Conservation (phyloP, 2,329 filamentous ascomycete species). For the Trichoderma simmonsii region DNA sequence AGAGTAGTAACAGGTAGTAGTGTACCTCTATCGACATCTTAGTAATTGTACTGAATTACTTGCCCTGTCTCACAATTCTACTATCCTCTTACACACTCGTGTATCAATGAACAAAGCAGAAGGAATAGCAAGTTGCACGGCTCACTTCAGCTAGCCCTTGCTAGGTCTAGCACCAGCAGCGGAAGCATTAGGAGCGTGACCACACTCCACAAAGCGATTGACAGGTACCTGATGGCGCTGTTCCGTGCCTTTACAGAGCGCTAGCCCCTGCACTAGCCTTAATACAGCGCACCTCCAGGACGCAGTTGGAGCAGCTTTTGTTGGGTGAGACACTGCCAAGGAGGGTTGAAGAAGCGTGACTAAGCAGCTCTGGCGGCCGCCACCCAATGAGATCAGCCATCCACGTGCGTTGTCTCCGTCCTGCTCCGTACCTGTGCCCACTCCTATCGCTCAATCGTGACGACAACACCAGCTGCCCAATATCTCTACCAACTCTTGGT, state of each 20-base stretch:
- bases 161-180: not conserved
- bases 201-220: not conserved
- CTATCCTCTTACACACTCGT: not conserved
- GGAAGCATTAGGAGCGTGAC: not conserved
- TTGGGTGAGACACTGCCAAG: not conserved
- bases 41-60: not conserved
- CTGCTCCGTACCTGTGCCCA: not conserved
- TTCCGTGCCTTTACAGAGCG: not conserved
- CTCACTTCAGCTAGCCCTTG: not conserved
- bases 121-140: not conserved
- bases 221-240: not conserved
- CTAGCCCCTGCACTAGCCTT: conserved; percentile 1
- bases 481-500: not conserved
- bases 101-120: not conserved
- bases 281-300: not conserved
- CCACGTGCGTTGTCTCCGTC: not conserved
- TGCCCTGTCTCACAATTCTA: not conserved
- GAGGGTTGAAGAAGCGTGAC: conserved; percentile 4
- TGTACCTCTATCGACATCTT: not conserved
- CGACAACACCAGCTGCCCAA: conserved; percentile 9
- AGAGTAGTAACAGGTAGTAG: not conserved
- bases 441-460: conserved; percentile 9
- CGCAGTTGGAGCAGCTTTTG: not conserved
- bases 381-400: conserved; percentile 1
- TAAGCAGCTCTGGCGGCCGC: not conserved